Conservation (phyloP, 352 stramenopile species). For the Globisporangium middletonii region DNA sequence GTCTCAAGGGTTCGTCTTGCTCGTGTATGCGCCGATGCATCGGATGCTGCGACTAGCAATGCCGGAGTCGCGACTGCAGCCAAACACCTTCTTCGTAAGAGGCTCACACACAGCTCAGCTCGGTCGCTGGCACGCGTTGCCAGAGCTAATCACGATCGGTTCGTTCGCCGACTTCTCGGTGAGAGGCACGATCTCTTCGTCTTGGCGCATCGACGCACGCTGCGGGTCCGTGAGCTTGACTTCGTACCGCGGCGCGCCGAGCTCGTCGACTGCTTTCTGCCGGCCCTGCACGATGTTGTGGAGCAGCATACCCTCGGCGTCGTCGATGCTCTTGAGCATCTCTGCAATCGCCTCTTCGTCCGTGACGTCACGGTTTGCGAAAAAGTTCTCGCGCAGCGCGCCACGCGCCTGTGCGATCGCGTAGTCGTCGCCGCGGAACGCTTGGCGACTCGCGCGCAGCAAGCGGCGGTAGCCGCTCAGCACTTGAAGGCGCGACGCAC, state of each 20-base stretch:
- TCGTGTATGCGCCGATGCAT: no score
- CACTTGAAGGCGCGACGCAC: conserved; percentile 41
- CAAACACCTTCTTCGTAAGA: background rate
- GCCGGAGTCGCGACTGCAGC: background rate
- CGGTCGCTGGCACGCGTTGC: conserved; percentile 68
- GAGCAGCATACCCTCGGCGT: conserved; percentile 80
- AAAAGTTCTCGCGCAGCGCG: conserved; percentile 67
- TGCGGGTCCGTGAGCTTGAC: conserved; percentile 80
- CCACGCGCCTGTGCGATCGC: conserved; percentile 50
- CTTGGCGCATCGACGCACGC: conserved; percentile 66
- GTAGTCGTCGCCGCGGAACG: conserved; percentile 67
- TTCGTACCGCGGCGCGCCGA: conserved; percentile 41
- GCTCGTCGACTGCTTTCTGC: conserved; percentile 31
- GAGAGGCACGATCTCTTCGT: conserved; percentile 77
- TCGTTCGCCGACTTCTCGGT: conserved; percentile 68
- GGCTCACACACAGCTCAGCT: background rate
- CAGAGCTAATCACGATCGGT: conserved; percentile 75
- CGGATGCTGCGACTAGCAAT: no score
- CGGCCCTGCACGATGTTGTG: conserved; percentile 81
- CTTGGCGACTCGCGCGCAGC: conserved; percentile 61
- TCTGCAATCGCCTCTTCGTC: conserved; percentile 48
- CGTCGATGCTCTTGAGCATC: conserved; percentile 69
- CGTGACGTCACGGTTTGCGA: conserved; percentile 46
- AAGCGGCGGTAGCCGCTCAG: conserved; percentile 73
- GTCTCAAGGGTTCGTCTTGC: no score